Base-by-base conservation (phyloP, 2,329 filamentous ascomycete genomes). In the Tolypocladium album region DNA sequence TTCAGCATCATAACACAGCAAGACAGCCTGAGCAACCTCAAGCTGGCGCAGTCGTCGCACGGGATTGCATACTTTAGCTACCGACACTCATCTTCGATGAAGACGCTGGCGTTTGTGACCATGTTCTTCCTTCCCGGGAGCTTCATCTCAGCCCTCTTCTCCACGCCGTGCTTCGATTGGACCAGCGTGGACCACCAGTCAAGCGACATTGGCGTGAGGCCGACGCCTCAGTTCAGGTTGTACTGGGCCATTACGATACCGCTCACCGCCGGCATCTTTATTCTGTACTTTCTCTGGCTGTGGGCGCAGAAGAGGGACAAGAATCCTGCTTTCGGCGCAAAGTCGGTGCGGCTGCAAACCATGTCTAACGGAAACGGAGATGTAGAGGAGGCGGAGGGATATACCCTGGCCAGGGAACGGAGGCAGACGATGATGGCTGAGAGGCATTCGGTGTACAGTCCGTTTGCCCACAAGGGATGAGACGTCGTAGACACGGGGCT, bases 111-210 rank as follows among this genome's bases (percentile, higher is more conserved):
- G 22, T 67, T 77, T 24, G 73, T 77, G 24, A 74, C 75, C 61
- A 76, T 77, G 74, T 69, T 77, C 42, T 76, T 77, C 63, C 67
- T 77, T 2, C 75, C 75, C 0, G 75, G 75, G 0, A 77, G 71
- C 59, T 77, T 77, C 58, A 68, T 77, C 20, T 74, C 75, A 0
- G 73, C 75, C 1, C 67, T 77, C n/a, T 76, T 77, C 62, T 75
- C 73, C 4, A 73, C 72, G 9, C 45, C 67, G 7, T 65, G 69
- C 58, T 74, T 75, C 58, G 65, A 71, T 31, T 75, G 72, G 73
- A 65, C 66, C 50, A 55, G 61, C 55, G 63, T 69, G 22, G 59
- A 69, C 4, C 36, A 57, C 0, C 53, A 36, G 1, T 65, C 64
- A 1, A 59, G 57, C 2, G 59, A 57, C 17, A 74, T 76, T 7